Evolutionary conservation across 176 grass and related monocot species (phyloP).

Genomic region (Leersia perrieri): DNA sequence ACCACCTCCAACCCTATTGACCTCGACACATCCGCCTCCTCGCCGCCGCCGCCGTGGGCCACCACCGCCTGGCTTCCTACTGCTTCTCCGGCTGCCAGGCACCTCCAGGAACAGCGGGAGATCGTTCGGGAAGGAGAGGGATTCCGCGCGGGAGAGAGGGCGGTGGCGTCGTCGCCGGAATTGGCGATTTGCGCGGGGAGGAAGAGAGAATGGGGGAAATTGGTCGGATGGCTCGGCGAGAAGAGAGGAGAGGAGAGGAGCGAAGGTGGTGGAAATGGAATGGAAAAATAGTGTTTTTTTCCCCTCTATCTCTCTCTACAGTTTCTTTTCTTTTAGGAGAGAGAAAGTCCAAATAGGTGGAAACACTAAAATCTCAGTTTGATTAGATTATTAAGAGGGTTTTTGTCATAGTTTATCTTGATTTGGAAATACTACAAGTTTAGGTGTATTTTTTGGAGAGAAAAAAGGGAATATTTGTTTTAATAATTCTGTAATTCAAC

Average conservation of each 20-base stretch:
- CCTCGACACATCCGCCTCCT: not conserved
- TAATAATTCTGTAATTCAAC: no score
- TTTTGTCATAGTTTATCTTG: no score
- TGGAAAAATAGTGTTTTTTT: constrained; percentile 28
- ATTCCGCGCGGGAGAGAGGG: not conserved
- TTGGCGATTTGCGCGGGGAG: constrained; percentile 39
- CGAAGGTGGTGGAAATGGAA: no score
- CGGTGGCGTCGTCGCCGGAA: not conserved
- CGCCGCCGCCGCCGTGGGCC: constrained; percentile 14
- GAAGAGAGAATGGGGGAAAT: constrained; percentile 9
- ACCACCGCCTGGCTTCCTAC: constrained; percentile 5
- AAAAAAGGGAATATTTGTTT: no score
- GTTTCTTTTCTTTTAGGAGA: not conserved
- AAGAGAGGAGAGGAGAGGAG: constrained; percentile 15
- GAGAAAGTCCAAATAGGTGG: no score
- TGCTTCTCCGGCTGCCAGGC: not conserved
- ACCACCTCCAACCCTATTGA: not conserved
- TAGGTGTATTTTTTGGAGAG: no score
- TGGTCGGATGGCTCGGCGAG: constrained; percentile 47
- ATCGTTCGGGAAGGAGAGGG: not conserved
- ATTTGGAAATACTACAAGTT: no score
- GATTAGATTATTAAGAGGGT: no score
- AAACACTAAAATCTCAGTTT: no score
- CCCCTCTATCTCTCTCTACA: constrained; percentile 7
- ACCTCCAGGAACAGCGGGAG: not conserved